These are phyloP conservation scores for Mycena metata DNA, from an alignment of 768 basidiomycete genomes.

Conservation along the genomic window DNA sequence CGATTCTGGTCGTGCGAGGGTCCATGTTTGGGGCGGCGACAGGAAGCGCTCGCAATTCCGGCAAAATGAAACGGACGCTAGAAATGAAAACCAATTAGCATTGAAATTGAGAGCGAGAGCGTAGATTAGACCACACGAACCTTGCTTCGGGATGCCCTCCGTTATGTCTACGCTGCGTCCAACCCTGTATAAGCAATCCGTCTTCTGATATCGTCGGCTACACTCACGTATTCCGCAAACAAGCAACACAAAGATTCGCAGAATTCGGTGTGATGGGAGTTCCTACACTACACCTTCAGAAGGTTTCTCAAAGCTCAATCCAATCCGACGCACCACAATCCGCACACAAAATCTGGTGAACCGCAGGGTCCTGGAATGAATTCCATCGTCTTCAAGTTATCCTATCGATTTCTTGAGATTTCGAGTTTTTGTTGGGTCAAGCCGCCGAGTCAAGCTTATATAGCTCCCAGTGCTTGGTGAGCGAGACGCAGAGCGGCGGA, in stretches of 20 bases:
- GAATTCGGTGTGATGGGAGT: slow-evolving; percentile 92
- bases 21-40: slow-evolving; percentile 91
- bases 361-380: slow-evolving; percentile 79
- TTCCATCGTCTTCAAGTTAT: slow-evolving; percentile 66
- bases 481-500: slow-evolving; percentile 2
- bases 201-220: not conserved
- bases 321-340: slow-evolving; percentile 76
- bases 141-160: slow-evolving; percentile 97
- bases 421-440: not conserved
- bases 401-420: slow-evolving; percentile 9
- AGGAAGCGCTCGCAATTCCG: slow-evolving; percentile 97
- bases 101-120: not conserved
- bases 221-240: slow-evolving; percentile 87
- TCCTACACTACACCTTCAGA: slow-evolving; percentile 56
- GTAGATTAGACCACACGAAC: slow-evolving; percentile 56
- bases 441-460: slow-evolving; percentile 4
- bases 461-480: slow-evolving; percentile 14
- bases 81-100: too few relatives aligned
- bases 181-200: not conserved
- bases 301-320: slow-evolving; percentile 9
- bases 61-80: slow-evolving; percentile 92
- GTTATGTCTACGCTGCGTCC: slow-evolving; percentile 91
- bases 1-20: slow-evolving; percentile 88
- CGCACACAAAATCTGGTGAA: slow-evolving; percentile 89
- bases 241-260: slow-evolving; percentile 91